Base-by-base conservation (phyloP, 257 asterid genomes). In the Ballota nigra region DNA sequence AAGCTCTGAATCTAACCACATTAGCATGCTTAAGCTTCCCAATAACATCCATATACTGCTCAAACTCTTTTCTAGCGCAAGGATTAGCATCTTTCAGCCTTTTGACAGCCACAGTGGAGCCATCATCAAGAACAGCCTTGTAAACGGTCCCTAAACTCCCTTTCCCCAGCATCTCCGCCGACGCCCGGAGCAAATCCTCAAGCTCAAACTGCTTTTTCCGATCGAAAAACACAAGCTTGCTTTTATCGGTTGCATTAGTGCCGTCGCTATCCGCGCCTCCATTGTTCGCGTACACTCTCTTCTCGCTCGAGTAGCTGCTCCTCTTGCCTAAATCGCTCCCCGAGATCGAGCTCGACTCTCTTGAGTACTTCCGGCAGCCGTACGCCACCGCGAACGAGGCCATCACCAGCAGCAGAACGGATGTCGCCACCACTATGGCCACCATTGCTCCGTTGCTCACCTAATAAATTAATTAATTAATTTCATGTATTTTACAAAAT, bases 131-230 rank as follows among this genome's bases (percentile, higher is more conserved):
- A 31, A 86, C 96, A 5, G 98, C 98, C 19, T 86, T 92, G 70
- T 92, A 92, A 3, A 92, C 96, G 2, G 96, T 92, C 36, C 98
- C 98, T 26, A 92, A 71, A 31, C 96, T 83, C 23, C 98, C 98
- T 60, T 92, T 92, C 3, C 98, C 96, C 8, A 89, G 85, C 98
- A 89, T 86, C 80, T 92, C 98, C 12, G 98, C 98, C 20, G 98
- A 92, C 6, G 98, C 98, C 29, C 98, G 81, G 55, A 92, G 87
- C 76, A 89, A 71, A 38, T 89, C 96, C 56, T 88, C 96, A 20
- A 92, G 80, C 75, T 89, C 98, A 36, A 89, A 92, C 73, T 86
- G 92, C 63, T 89, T 92, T 77, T 91, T 84, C 79, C 92, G 63
- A 4, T 92, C 98, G 23, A 86, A 92, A 62, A 92, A 92, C 70